Evolutionary conservation across 371 early-diverging fungal genomes (phyloP).

Genomic region (Mortierella sp.): DNA sequence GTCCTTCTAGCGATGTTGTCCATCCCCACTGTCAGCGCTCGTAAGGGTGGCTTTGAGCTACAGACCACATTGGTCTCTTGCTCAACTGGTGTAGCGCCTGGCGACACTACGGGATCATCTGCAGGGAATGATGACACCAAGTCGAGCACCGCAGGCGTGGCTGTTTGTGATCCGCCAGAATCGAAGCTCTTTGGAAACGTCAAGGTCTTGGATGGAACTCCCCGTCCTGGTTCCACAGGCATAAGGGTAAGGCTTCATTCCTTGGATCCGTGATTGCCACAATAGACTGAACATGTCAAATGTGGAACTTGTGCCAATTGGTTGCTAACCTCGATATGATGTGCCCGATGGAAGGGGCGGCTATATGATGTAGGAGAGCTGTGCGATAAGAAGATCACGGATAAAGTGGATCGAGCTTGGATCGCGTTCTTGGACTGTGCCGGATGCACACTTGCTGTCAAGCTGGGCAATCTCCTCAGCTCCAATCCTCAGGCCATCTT

Average conservation of each 20-base stretch:
- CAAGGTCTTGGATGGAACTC: constrained; percentile 30
- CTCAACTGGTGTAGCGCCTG: constrained; percentile 1
- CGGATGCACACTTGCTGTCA: constrained; percentile 34
- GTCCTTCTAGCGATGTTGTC: too few relatives aligned
- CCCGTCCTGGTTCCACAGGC: constrained; percentile 31
- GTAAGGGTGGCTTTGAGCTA: constrained; percentile 23
- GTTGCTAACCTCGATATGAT: too few relatives aligned
- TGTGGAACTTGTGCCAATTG: too few relatives aligned
- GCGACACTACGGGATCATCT: too few relatives aligned
- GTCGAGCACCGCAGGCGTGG: too few relatives aligned
- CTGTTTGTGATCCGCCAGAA: constrained; percentile 30
- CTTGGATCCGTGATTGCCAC: neutral
- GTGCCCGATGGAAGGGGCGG: constrained; percentile 43
- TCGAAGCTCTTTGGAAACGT: constrained; percentile 39
- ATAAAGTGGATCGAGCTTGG: constrained; percentile 44
- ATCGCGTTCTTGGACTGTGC: constrained; percentile 36
- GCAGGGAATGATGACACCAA: too few relatives aligned
- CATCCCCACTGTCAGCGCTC: too few relatives aligned
- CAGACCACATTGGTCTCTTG: constrained; percentile 40
- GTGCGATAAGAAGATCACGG: constrained; percentile 23
- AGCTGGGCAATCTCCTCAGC: constrained; percentile 26
- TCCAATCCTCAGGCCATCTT: constrained; percentile 48
- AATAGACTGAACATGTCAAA: neutral
- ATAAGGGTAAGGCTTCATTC: constrained; percentile 19
- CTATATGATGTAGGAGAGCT: constrained; percentile 44